Base-by-base conservation (phyloP, 208 protist species). In the Leishmania major region DNA sequence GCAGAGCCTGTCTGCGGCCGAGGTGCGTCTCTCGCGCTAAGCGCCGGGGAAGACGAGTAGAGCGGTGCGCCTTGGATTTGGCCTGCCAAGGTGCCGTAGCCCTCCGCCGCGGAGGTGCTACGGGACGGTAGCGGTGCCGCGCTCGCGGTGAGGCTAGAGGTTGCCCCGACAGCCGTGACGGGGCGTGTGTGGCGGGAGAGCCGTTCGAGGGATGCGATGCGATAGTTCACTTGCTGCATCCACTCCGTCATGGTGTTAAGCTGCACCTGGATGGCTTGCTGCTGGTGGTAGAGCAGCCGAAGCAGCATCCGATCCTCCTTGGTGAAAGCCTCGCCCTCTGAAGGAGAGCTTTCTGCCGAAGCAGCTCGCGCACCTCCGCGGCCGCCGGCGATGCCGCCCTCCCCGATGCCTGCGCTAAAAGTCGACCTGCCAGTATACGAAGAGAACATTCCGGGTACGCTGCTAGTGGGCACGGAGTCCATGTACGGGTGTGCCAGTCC, bases 181-280 rank as follows among this genome's bases (percentile, higher is more conserved):
- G 57, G 79, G 80, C 83, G 78, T 37, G 80, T 72, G 37, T n/a
- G 43, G 0, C 77, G 84, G 43, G 57, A 19, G 2, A 60, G 75
- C 45, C 77, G 83, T 72, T 91, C 82, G 25, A 88, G 45, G 15
- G 57, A 43, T 28, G 67, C 72, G 13, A 89, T 66, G 10, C 88
- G 88, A 70, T 83, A 73, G 70, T 88, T 87, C n/a, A 92, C 78
- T 80, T 95, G 90, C 78, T 94, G 87, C 85, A 95, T 90, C 81
- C 84, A 96, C 43, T 92, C 80, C 55, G 89, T 84, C 73, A 96
- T 88, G 40, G 88, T 92, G 79, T 95, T 91, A 1, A 96, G 88
- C 84, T 97, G 94, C 64, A 93, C 89, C 75, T 97, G 91, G 6
- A 97, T 88, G 1, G 92, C 84, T 81, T 96, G 89, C 82, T 97